Evolutionary conservation across 345 rosid genomes (phyloP).

Genomic region (Sisymbrium altissimum): DNA sequence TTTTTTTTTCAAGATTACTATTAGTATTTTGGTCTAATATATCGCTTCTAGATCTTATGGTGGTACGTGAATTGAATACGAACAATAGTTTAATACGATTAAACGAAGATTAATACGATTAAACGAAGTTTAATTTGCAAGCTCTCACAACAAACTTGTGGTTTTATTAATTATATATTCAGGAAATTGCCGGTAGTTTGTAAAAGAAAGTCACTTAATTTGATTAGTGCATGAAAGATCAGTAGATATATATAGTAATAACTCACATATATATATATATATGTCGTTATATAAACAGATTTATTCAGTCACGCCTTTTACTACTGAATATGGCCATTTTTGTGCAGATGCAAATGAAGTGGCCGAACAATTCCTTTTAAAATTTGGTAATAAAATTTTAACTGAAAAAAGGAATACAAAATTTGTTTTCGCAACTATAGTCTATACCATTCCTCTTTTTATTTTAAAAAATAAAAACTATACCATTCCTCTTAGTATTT

Average conservation of each 20-base stretch:
- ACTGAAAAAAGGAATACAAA: too few species aligned
- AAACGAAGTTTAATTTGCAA: too few species aligned
- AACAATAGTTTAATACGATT: background rate
- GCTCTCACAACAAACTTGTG: background rate
- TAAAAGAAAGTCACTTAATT: background rate
- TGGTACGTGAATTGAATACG: background rate
- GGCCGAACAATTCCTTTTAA: background rate
- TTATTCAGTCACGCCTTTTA: background rate
- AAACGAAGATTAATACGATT: background rate
- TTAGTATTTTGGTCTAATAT: background rate
- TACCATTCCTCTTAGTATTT: too few species aligned
- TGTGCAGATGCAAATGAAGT: background rate
- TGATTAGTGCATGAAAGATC: background rate
- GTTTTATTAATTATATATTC: background rate
- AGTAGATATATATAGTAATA: background rate
- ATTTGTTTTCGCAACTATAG: too few species aligned
- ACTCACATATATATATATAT: background rate
- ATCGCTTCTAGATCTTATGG: slow-evolving; percentile 3
- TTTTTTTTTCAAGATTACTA: background rate
- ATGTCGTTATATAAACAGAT: background rate
- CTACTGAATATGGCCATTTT: background rate
- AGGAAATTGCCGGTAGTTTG: background rate
- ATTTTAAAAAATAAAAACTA: too few species aligned
- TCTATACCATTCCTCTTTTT: too few species aligned
- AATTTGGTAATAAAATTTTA: background rate